Base-by-base conservation (phyloP, 2,329 filamentous ascomycete genomes). In the Massarina eburnea region DNA sequence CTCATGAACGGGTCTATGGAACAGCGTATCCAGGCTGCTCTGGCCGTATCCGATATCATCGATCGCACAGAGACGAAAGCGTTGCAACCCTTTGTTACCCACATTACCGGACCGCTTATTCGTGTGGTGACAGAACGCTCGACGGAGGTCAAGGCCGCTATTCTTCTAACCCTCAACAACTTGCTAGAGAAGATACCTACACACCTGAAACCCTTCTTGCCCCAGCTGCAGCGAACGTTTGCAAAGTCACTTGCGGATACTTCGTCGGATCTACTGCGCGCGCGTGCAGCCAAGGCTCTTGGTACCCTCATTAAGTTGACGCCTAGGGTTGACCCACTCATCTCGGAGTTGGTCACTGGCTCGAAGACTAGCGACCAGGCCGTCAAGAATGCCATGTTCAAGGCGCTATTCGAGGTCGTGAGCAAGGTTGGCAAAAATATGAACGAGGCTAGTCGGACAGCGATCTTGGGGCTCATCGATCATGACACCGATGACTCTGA, bases 71-170 rank as follows among this genome's bases (percentile, higher is more conserved):
- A 86, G 69, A 83, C 90, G 56, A 86, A 91, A 48, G 85, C 91
- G 17, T 77, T 99, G 52, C 95, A 94, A 72, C 90, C 91, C 7
- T 97, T 95, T 62, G 94, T 99, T 49, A 96, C 92, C 22, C 91
- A 96, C 65, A 96, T 99, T 59, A 97, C 95, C 4, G 94, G 94
- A 66, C 94, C 95, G 18, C 82, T 99, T 43, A 99, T 99, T 70
- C 89, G 94, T 80, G 92, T 97, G 18, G 91, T 99, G 15, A 96
- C 94, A 4, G 94, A 99, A 71, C 85, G 92, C 52, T 96, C 94
- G 2, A 91, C 91, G 2, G 95, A 99, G 41, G 91, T 99, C 71
- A 97, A 96, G 75, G 87, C 89, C 49, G 94, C 94, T 33, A 96
- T 99, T 67, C 78, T 99, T 50, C 80, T 95, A 43, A 96, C 94